Conservation (phyloP, 768 basidiomycete genomes). For the Mycena chlorophos region DNA sequence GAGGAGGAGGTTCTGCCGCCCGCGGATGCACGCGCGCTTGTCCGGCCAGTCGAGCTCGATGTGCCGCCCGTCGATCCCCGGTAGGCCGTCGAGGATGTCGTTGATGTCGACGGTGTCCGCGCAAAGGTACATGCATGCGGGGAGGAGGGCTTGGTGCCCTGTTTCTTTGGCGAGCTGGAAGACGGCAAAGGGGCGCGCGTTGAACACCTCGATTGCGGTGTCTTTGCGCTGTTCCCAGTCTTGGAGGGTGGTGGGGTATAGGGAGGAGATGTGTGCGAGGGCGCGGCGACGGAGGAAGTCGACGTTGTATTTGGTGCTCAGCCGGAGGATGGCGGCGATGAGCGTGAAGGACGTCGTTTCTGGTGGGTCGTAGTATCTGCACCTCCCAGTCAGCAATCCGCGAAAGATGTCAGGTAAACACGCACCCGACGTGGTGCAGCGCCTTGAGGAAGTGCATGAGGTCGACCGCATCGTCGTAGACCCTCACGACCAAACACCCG, state of each 20-base stretch:
- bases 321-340: slow-evolving; percentile 20
- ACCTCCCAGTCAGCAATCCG: neutral
- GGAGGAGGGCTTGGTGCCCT: slow-evolving; percentile 19
- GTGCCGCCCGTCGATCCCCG: slow-evolving; percentile 21
- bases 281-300: slow-evolving; percentile 17
- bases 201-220: slow-evolving; percentile 22
- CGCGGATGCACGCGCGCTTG: slow-evolving; percentile 22
- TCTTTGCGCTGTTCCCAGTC: slow-evolving; percentile 22
- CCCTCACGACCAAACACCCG: slow-evolving; percentile 17
- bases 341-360: slow-evolving; percentile 20
- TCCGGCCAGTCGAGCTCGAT: slow-evolving; percentile 24
- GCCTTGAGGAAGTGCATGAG: slow-evolving; percentile 23
- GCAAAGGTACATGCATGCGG: slow-evolving; percentile 23
- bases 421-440: slow-evolving; percentile 19
- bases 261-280: slow-evolving; percentile 18
- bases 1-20: slow-evolving; percentile 23
- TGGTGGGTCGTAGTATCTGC: slow-evolving; percentile 20
- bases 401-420: neutral
- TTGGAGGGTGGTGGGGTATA: slow-evolving; percentile 21
- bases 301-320: slow-evolving; percentile 23
- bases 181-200: slow-evolving; percentile 22
- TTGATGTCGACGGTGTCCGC: slow-evolving; percentile 21
- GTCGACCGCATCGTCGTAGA: slow-evolving; percentile 19
- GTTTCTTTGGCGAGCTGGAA: slow-evolving; percentile 20
- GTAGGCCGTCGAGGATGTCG: slow-evolving; percentile 22